Percentiles rank a stretch among this genome's conserved stretches.
Conservation (phyloP, 768 basidiomycete species). For the Boletales sp. region DNA sequence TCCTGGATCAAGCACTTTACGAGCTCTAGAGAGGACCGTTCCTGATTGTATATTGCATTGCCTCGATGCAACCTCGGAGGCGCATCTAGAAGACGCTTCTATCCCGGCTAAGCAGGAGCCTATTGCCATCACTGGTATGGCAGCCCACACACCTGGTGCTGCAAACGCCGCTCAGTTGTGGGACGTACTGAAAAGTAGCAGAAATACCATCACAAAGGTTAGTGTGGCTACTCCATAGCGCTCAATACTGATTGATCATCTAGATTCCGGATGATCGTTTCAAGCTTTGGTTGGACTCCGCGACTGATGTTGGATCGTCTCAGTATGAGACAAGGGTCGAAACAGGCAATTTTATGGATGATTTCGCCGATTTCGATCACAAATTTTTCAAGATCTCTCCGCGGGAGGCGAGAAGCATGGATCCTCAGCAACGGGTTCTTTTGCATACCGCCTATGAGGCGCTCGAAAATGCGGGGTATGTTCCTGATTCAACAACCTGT, state of each 20-base stretch:
- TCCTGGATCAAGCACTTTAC: slow-evolving; percentile 40
- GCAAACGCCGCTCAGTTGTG: slow-evolving; percentile 47
- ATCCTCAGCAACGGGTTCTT: slow-evolving; percentile 70
- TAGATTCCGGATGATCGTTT: slow-evolving; percentile 67
- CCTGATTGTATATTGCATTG: slow-evolving; percentile 16
- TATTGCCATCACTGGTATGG: slow-evolving; percentile 73
- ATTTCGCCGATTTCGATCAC: slow-evolving; percentile 61
- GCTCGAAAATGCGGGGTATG: slow-evolving; percentile 67
- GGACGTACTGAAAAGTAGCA: slow-evolving; percentile 54
- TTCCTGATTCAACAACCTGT: slow-evolving; percentile 51
- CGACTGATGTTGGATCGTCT: slow-evolving; percentile 16
- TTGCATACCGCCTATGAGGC: slow-evolving; percentile 67
- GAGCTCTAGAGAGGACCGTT: slow-evolving; percentile 36
- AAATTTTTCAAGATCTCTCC: slow-evolving; percentile 71
- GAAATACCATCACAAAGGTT: slow-evolving; percentile 57
- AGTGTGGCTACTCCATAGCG: slow-evolving; percentile 5
- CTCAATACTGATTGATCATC: slow-evolving; percentile 3
- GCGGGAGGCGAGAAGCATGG: slow-evolving; percentile 71
- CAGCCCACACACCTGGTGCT: slow-evolving; percentile 53
- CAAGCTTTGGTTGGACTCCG: slow-evolving; percentile 38
- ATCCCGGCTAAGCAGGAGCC: slow-evolving; percentile 38
- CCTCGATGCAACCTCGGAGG: slow-evolving; percentile 13
- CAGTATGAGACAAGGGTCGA: slow-evolving; percentile 47
- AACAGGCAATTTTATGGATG: slow-evolving; percentile 62
- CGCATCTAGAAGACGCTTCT: not conserved